phyloP scores from a whole-genome alignment of 805 yeast species.

The Candida nonsorbophila region DNA sequence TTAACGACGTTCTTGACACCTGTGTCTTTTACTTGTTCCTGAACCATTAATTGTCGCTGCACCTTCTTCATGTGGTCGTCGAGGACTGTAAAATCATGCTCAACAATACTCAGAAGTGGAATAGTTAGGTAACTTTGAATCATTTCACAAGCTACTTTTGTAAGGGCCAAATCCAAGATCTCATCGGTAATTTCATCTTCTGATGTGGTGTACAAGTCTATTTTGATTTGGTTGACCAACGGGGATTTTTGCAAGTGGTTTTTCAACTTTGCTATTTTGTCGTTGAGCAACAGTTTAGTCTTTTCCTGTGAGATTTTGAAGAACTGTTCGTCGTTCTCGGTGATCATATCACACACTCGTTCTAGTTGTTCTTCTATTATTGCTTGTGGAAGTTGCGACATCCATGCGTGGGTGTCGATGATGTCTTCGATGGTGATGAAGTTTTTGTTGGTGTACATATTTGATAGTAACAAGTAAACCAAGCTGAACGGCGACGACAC shows the following conservation, averaged over 20 bases:
- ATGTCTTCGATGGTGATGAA: slow-evolving; percentile 41
- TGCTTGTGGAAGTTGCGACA: slow-evolving; percentile 18
- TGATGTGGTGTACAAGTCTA: slow-evolving; percentile 12
- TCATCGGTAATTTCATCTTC: slow-evolving; percentile 17
- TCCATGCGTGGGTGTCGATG: slow-evolving; percentile 27
- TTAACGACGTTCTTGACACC: too few species aligned
- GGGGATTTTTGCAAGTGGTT: slow-evolving; percentile 7
- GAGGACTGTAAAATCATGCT: background rate
- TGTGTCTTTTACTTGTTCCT: slow-evolving; percentile 19
- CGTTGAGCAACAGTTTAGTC: slow-evolving; percentile 31
- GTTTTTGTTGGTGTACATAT: slow-evolving; percentile 23
- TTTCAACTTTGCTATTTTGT: slow-evolving; percentile 28
- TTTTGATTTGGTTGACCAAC: slow-evolving; percentile 12
- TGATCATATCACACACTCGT: slow-evolving; percentile 22
- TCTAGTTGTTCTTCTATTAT: slow-evolving; percentile 17
- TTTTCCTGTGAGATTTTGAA: slow-evolving; percentile 38
- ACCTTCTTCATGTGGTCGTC: background rate
- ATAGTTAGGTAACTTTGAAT: slow-evolving; percentile 2
- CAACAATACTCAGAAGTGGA: too few species aligned
- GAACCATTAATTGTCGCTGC: slow-evolving; percentile 7
- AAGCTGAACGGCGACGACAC: slow-evolving; percentile 37
- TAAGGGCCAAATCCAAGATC: slow-evolving; percentile 5
- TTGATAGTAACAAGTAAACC: slow-evolving; percentile 32
- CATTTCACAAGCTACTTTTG: slow-evolving; percentile 3
- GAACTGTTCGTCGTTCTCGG: slow-evolving; percentile 27